Conservation (phyloP, 1,139 yeast species). For the Candida buenavistaensis region DNA sequence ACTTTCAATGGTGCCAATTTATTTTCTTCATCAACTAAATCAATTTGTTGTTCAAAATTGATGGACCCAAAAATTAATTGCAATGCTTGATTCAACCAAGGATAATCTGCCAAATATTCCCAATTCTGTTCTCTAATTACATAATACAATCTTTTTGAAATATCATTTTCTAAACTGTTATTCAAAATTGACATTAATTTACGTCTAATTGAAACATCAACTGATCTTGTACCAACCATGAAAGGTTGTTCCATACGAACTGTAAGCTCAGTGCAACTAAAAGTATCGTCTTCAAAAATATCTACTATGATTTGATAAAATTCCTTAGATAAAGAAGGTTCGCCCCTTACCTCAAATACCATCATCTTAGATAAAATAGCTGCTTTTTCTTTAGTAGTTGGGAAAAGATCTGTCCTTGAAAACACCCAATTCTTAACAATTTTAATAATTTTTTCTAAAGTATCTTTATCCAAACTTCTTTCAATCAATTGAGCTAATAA, state of each 20-base stretch:
- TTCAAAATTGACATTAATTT: constrained; percentile 80
- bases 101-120: constrained; percentile 91
- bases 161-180: constrained; percentile 75
- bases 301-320: constrained; percentile 87
- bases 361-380: constrained; percentile 93
- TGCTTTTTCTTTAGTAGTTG: constrained; percentile 95
- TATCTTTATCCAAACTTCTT: constrained; percentile 74
- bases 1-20: constrained; percentile 56
- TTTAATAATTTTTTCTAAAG: constrained; percentile 72
- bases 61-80: constrained; percentile 83
- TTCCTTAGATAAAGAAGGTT: constrained; percentile 72
- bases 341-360: constrained; percentile 87
- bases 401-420: constrained; percentile 78
- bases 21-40: constrained; percentile 49
- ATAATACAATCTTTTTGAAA: constrained; percentile 78
- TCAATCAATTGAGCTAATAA: constrained; percentile 88
- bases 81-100: constrained; percentile 93
- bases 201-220: constrained; percentile 73
- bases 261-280: constrained; percentile 85
- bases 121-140: constrained; percentile 92
- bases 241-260: constrained; percentile 97
- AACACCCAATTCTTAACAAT: constrained; percentile 91
- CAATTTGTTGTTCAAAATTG: constrained; percentile 49
- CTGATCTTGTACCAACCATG: constrained; percentile 85
- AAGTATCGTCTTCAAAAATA: constrained; percentile 78